Percentiles rank a stretch among this genome's conserved stretches.
Conservation (phyloP, 148 eudicot species). For the Agrostemma githago region DNA sequence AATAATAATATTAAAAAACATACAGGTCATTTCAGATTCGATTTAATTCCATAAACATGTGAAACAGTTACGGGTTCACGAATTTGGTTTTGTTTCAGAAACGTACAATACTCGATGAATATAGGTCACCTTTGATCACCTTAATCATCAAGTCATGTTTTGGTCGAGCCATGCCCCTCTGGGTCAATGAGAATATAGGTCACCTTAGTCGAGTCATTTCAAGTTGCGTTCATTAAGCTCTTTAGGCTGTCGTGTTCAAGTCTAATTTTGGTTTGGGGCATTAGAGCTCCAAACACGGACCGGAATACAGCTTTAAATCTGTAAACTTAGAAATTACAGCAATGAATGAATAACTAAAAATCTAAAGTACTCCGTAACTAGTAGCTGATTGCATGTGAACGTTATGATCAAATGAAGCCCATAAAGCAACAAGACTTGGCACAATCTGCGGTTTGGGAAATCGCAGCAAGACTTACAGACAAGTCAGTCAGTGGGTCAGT, state of each 20-base stretch:
- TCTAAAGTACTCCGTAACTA: too few species aligned
- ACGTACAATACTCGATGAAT: too few species aligned
- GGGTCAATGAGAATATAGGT: too few species aligned
- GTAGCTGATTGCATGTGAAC: background rate
- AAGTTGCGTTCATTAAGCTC: background rate
- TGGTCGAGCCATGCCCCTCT: too few species aligned
- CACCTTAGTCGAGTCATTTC: background rate
- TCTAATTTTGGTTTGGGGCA: background rate
- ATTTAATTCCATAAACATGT: too few species aligned
- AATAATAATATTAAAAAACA: too few species aligned
- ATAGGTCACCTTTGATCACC: too few species aligned
- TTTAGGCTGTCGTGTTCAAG: background rate
- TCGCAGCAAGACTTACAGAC: slow-evolving; percentile 17
- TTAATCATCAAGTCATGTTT: too few species aligned
- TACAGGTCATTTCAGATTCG: too few species aligned
- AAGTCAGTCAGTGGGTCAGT: slow-evolving; percentile 17
- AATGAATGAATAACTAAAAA: slow-evolving; percentile 1
- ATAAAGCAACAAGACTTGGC: slow-evolving; percentile 8
- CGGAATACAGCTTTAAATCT: background rate
- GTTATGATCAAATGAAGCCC: slow-evolving; percentile 2
- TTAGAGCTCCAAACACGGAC: background rate
- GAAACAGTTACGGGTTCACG: background rate
- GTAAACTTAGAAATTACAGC: slow-evolving; percentile 1
- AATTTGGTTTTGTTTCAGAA: background rate
- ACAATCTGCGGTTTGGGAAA: background rate